phyloP scores from a whole-genome alignment of 2,329 filamentous ascomycete species.

The Aspergillus bombycis region DNA sequence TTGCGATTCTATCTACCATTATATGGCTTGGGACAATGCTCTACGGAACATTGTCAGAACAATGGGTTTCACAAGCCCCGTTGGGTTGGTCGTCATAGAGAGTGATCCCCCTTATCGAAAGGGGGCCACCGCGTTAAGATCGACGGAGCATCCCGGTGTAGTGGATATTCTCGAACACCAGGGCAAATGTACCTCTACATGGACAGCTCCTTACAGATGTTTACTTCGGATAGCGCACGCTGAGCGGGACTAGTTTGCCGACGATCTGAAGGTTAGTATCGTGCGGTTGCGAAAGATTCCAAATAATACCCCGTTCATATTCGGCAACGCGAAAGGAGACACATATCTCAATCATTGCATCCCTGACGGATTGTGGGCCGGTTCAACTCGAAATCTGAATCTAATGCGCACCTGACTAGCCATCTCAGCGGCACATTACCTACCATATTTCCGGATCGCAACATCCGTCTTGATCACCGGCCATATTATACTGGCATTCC shows the following conservation, averaged over 20 bases:
- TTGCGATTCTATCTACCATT: too few relatives aligned
- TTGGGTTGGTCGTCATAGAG: too few relatives aligned
- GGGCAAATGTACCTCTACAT: too few relatives aligned
- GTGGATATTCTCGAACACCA: too few relatives aligned
- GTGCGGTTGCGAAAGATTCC: conserved; percentile 6
- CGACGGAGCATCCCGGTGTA: too few relatives aligned
- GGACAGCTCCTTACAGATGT: too few relatives aligned
- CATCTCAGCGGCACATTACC: neutral
- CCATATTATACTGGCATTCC: conserved; percentile 19
- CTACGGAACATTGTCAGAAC: too few relatives aligned
- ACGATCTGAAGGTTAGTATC: neutral
- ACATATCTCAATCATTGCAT: conserved; percentile 2
- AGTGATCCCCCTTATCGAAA: too few relatives aligned
- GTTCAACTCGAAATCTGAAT: conserved; percentile 13
- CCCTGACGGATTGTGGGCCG: conserved; percentile 10
- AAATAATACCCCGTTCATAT: conserved; percentile 1
- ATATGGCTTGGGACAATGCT: too few relatives aligned
- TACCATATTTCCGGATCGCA: neutral
- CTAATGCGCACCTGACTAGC: neutral
- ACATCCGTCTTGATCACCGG: neutral
- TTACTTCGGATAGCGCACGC: conserved; percentile 8
- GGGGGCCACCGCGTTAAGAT: too few relatives aligned
- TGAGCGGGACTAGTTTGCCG: neutral
- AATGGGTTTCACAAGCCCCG: too few relatives aligned
- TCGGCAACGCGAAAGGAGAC: conserved; percentile 1